Evolutionary conservation across 2,329 filamentous ascomycete genomes (phyloP).

Genomic region (Paraconiothyrium sp.): DNA sequence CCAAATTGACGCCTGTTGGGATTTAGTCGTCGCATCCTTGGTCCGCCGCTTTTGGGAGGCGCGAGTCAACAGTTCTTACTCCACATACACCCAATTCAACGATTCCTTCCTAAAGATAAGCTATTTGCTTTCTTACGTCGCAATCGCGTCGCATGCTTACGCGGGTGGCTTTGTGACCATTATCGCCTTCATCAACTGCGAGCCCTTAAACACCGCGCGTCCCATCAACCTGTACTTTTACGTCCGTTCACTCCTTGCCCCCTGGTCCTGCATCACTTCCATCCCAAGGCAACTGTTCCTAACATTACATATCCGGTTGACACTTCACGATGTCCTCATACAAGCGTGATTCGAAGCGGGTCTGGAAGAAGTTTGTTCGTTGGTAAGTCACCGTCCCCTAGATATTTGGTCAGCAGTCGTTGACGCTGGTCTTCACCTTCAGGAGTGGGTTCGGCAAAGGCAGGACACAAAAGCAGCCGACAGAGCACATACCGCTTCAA

Average conservation of each 20-base stretch:
- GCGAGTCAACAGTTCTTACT: background rate
- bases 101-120: background rate
- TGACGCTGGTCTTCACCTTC: background rate
- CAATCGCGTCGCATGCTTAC: background rate
- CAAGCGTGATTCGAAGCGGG: background rate
- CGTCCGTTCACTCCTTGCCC: background rate
- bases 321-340: background rate
- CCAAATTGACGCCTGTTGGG: slow-evolving; percentile 35
- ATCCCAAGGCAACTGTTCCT: background rate
- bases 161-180: background rate
- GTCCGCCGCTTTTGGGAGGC: background rate
- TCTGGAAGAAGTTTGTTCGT: background rate
- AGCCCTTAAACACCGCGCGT: background rate
- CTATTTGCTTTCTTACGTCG: background rate
- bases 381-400: background rate
- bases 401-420: background rate
- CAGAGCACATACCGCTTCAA: background rate
- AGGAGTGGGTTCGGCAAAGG: slow-evolving; percentile 1
- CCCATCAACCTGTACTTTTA: background rate
- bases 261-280: background rate
- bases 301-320: background rate
- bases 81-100: background rate
- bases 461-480: background rate
- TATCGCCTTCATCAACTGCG: background rate
- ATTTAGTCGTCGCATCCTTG: background rate